These are phyloP conservation scores for Backusella luteola DNA, from an alignment of 192 early-diverging fungal genomes.

Conservation along the genomic window DNA sequence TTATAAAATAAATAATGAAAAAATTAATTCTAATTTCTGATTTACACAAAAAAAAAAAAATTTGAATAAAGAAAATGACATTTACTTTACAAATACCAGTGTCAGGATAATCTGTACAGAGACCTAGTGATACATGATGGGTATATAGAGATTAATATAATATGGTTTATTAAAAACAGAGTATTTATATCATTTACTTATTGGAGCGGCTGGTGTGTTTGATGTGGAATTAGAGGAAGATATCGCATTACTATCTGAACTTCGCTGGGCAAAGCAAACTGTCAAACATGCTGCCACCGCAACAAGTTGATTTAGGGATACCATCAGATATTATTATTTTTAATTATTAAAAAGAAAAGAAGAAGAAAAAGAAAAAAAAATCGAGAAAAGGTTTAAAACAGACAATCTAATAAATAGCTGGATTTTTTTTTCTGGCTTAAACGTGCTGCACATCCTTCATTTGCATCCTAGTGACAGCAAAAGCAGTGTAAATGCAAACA, in stretches of 20 bases:
- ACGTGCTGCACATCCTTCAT: not conserved
- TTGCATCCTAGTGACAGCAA: slow-evolving; percentile 1
- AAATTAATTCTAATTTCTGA: not conserved
- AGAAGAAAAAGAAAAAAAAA: not conserved
- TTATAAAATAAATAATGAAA: not conserved
- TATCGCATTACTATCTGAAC: not conserved
- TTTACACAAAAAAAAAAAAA: not conserved
- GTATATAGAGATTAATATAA: not conserved
- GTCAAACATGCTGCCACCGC: not conserved
- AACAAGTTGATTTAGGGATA: not conserved
- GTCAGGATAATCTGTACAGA: slow-evolving; percentile 6
- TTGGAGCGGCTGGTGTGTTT: not conserved
- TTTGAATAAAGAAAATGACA: not conserved
- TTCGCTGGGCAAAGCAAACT: not conserved
- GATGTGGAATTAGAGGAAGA: not conserved
- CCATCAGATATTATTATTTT: not conserved
- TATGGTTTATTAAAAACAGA: not conserved
- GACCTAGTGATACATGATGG: not conserved
- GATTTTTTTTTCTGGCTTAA: not conserved
- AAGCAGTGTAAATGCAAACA: slow-evolving; percentile 6
- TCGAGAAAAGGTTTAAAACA: not conserved
- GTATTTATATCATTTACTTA: not conserved
- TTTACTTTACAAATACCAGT: slow-evolving; percentile 10
- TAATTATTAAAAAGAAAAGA: not conserved
- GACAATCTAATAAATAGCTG: not conserved